Evolutionary conservation across 345 rosid species (phyloP).

Genomic region (Bretschneidera sinensis): DNA sequence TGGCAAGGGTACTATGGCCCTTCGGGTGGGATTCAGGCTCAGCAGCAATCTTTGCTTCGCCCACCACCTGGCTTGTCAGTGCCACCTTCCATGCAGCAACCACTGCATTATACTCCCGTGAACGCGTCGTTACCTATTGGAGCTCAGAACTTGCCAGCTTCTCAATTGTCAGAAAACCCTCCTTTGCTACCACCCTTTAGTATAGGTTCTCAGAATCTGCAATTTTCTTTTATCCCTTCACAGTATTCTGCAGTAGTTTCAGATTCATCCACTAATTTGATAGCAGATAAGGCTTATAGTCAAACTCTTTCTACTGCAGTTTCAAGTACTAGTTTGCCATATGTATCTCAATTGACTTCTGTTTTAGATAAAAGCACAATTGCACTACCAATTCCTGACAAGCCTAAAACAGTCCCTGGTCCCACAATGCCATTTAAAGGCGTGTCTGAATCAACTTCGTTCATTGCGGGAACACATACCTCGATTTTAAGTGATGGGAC

Average conservation of each 20-base stretch:
- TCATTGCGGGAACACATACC: no score
- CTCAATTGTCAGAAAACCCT: constrained; percentile 25
- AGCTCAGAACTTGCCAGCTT: constrained; percentile 21
- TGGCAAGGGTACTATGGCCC: constrained; percentile 46
- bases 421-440: constrained; percentile 24
- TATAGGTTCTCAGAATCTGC: constrained; percentile 14
- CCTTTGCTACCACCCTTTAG: constrained; percentile 25
- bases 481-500: constrained; percentile 21
- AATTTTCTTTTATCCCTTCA: constrained; percentile 15
- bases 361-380: constrained; percentile 17
- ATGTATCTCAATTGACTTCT: constrained; percentile 16
- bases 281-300: constrained; percentile 18
- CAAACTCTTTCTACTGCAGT: constrained; percentile 20
- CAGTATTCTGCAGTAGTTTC: constrained; percentile 18
- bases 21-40: constrained; percentile 26
- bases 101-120: constrained; percentile 28
- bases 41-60: constrained; percentile 35
- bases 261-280: constrained; percentile 21
- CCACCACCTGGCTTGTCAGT: constrained; percentile 32
- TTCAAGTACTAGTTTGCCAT: constrained; percentile 19
- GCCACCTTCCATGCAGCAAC: constrained; percentile 29
- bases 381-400: constrained; percentile 10
- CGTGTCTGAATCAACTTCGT: constrained; percentile 16
- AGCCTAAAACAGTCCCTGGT: constrained; percentile 17
- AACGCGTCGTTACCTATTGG: constrained; percentile 19